These are phyloP conservation scores for Isatis tinctoria DNA, from an alignment of 345 rosid species.

Conservation along the genomic window DNA sequence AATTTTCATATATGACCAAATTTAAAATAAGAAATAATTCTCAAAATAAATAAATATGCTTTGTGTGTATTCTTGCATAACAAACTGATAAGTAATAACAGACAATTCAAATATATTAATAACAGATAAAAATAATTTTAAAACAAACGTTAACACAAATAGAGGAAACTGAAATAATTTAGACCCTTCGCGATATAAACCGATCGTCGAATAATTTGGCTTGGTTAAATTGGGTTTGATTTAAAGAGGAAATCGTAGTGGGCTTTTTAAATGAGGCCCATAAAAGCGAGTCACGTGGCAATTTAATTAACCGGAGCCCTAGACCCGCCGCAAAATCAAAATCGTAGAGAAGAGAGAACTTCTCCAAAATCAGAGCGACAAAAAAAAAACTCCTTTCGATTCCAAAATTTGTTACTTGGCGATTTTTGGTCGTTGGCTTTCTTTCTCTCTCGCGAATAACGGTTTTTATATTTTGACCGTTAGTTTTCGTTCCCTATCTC, in stretches of 20 bases:
- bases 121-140: too few relatives aligned
- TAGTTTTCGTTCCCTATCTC: neutral
- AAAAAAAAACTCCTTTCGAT: neutral
- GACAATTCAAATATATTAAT: too few relatives aligned
- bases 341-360: neutral
- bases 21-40: too few relatives aligned
- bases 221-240: neutral
- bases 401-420: neutral
- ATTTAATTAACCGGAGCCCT: conserved; percentile 30
- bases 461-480: conserved; percentile 15
- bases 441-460: neutral
- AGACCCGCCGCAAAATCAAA: conserved; percentile 20
- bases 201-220: neutral
- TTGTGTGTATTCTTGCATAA: too few relatives aligned
- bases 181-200: neutral
- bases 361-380: neutral
- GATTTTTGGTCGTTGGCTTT: neutral
- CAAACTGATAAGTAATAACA: too few relatives aligned
- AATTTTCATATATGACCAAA: too few relatives aligned
- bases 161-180: too few relatives aligned
- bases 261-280: conserved; percentile 19
- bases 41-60: too few relatives aligned
- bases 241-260: neutral
- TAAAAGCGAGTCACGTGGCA: neutral
- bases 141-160: too few relatives aligned